Evolutionary conservation across 192 early-diverging fungal genomes (phyloP).

Genomic region (Mortierella hygrophila): DNA sequence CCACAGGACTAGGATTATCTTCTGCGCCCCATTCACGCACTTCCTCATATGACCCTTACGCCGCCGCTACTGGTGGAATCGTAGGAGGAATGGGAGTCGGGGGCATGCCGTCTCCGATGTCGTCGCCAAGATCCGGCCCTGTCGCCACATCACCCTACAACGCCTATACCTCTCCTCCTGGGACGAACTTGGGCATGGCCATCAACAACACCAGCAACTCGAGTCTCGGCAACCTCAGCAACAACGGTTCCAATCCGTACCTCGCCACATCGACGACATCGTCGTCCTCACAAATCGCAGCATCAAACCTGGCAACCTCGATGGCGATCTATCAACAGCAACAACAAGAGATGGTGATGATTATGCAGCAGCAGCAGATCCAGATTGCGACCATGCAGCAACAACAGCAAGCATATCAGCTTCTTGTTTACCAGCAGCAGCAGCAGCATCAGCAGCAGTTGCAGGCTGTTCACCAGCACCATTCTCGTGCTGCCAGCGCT

Average conservation of each 20-base stretch:
- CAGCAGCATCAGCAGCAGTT: constrained; percentile 51
- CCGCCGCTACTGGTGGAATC: neutral
- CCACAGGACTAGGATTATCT: neutral
- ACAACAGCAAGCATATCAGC: constrained; percentile 48
- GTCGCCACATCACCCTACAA: neutral
- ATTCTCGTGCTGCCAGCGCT: constrained; percentile 12
- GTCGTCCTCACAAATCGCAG: neutral
- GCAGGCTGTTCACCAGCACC: constrained; percentile 25
- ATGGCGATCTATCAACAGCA: constrained; percentile 54
- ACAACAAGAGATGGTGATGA: constrained; percentile 51
- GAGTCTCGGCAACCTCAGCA: neutral
- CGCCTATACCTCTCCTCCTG: neutral
- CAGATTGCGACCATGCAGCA: constrained; percentile 56
- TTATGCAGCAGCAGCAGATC: constrained; percentile 53
- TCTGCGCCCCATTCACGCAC: neutral
- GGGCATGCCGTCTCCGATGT: neutral
- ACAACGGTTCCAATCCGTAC: neutral
- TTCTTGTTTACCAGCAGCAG: constrained; percentile 38
- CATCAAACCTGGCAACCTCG: constrained; percentile 17
- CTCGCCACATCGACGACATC: neutral
- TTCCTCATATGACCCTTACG: neutral
- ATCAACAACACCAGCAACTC: constrained; percentile 19
- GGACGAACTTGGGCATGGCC: neutral
- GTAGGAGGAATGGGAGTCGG: neutral
- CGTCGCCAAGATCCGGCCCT: neutral